phyloP scores from a whole-genome alignment of 202 grass and related monocot genomes.

The Setaria italica region DNA sequence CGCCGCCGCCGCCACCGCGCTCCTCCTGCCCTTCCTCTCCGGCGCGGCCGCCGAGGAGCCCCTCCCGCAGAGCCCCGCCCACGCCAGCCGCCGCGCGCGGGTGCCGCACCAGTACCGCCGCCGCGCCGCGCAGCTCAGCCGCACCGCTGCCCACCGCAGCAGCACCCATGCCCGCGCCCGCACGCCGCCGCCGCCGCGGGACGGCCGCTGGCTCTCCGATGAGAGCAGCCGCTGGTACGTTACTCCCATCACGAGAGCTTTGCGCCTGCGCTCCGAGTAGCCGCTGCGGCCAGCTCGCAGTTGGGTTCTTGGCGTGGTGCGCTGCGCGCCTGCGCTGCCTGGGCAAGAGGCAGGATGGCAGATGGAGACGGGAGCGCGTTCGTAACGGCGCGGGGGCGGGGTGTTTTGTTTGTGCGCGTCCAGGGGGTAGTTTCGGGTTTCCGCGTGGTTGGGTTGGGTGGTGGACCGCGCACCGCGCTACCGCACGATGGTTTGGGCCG shows the following conservation, averaged over 20 bases:
- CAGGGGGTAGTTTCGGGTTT: conserved; percentile 22
- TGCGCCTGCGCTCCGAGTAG: not conserved
- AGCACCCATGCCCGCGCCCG: conserved; percentile 44
- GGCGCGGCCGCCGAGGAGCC: not conserved
- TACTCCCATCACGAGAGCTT: conserved; percentile 32
- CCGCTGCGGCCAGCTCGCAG: too few species aligned
- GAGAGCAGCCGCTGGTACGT: conserved; percentile 44
- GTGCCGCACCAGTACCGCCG: conserved; percentile 20
- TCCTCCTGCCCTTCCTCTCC: conserved; percentile 45
- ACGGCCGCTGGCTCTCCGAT: not conserved
- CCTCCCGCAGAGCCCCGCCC: conserved; percentile 41
- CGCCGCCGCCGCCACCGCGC: not conserved
- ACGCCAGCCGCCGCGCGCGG: conserved; percentile 39
- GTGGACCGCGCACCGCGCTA: not conserved
- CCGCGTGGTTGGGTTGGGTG: not conserved
- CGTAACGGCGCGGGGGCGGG: not conserved
- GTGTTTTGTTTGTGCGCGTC: not conserved
- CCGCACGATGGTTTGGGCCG: conserved; percentile 26
- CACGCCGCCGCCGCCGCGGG: not conserved
- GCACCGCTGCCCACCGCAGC: conserved; percentile 48
- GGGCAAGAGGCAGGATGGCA: not conserved
- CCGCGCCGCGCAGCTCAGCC: conserved; percentile 37
- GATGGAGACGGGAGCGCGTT: not conserved
- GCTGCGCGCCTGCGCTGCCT: not conserved
- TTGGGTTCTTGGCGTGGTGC: not conserved